These are phyloP conservation scores for Populus davidiana DNA, from an alignment of 345 rosid genomes.

Conservation along the genomic window DNA sequence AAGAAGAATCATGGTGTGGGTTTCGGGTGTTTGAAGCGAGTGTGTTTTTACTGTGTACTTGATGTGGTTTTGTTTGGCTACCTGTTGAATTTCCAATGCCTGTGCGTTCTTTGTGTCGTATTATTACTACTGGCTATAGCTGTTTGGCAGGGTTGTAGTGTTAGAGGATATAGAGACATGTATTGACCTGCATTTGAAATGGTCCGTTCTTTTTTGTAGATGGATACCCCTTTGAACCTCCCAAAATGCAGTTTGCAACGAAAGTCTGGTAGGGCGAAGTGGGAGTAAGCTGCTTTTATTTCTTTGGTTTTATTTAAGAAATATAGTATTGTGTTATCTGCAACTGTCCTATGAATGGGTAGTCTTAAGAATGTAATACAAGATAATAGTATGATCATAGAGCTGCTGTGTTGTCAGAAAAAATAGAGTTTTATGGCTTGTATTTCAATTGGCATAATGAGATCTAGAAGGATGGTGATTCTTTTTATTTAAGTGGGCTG, in stretches of 20 bases:
- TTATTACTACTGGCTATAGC: background rate
- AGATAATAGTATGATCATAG: background rate
- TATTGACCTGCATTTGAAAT: conserved; percentile 2
- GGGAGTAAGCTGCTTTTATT: conserved; percentile 10
- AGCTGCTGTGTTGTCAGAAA: background rate
- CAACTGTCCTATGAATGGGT: background rate
- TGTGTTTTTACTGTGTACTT: background rate
- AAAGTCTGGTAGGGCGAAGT: conserved; percentile 82
- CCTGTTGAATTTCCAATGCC: conserved; percentile 1
- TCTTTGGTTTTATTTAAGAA: conserved; percentile 7
- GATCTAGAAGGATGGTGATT: background rate
- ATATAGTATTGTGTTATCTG: background rate
- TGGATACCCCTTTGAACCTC: conserved; percentile 99
- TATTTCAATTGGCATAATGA: background rate
- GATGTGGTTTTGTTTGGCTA: background rate
- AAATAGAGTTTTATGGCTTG: background rate
- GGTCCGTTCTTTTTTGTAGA: conserved; percentile 53
- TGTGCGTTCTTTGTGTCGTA: background rate
- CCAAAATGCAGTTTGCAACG: conserved; percentile 93
- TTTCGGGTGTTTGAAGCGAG: background rate
- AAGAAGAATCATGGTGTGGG: background rate
- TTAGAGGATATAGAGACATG: background rate
- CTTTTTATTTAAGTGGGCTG: background rate
- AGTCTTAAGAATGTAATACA: background rate
- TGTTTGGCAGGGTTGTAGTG: background rate